phyloP scores from a whole-genome alignment of 2,329 filamentous ascomycete genomes.

The Rhinocladiella mackenziei region DNA sequence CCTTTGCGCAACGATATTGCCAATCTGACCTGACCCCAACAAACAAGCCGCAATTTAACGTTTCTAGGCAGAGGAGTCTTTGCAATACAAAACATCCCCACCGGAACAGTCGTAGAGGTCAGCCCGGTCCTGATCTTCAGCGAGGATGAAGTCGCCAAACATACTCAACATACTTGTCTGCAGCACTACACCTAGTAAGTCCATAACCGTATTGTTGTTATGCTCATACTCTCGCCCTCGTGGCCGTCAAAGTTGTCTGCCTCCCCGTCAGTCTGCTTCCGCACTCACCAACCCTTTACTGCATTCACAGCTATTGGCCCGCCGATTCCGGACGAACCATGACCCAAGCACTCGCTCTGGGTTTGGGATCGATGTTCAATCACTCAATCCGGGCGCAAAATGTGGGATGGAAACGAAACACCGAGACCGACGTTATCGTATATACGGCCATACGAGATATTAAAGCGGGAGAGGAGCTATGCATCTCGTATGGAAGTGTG shows the following conservation, averaged over 20 bases:
- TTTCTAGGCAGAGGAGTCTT: slow-evolving; percentile 32
- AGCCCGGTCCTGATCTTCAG: slow-evolving; percentile 41
- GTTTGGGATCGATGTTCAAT: slow-evolving; percentile 55
- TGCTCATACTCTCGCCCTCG: too few relatives aligned
- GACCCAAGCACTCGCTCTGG: slow-evolving; percentile 51
- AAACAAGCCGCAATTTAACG: too few relatives aligned
- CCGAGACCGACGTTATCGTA: slow-evolving; percentile 40
- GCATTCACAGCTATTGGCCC: slow-evolving; percentile 31
- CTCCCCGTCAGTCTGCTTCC: neutral
- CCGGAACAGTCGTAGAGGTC: slow-evolving; percentile 29
- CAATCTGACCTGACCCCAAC: slow-evolving; percentile 6
- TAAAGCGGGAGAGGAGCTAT: slow-evolving; percentile 49
- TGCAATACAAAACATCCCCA: slow-evolving; percentile 27
- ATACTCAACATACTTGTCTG: slow-evolving; percentile 47
- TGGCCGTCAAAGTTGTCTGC: neutral
- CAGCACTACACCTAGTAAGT: slow-evolving; percentile 54
- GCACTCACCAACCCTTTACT: neutral
- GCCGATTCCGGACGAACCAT: slow-evolving; percentile 29
- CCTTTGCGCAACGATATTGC: too few relatives aligned
- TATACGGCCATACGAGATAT: slow-evolving; percentile 49
- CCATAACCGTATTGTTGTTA: too few relatives aligned
- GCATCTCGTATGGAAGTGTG: slow-evolving; percentile 35
- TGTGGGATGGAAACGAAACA: slow-evolving; percentile 49
- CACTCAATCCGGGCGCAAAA: slow-evolving; percentile 49
- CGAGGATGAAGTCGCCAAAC: slow-evolving; percentile 41